A percentile compares a stretch with the other conserved stretches of the same genome.
Conservation (phyloP, 208 protist species). For the Trypanosoma conorhini region DNA sequence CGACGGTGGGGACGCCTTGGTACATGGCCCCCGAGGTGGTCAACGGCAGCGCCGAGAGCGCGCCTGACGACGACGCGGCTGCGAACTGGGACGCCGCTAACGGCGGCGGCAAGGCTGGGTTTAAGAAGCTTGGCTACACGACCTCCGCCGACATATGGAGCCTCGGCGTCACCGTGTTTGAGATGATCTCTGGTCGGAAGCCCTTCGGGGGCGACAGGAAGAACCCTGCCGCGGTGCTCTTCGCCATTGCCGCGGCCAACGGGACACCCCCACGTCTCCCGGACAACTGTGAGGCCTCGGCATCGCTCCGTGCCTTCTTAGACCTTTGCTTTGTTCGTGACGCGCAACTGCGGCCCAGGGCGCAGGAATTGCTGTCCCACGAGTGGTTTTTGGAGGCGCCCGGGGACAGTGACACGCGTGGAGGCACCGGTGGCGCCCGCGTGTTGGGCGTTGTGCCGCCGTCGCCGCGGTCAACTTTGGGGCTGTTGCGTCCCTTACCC, state of each 20-base stretch:
- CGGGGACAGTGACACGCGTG: not conserved
- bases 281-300: conserved; percentile 37
- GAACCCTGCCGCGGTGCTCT: conserved; percentile 72
- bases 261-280: conserved; percentile 58
- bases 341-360: conserved; percentile 54
- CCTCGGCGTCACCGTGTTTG: conserved; percentile 80
- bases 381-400: conserved; percentile 45
- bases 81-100: not conserved
- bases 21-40: conserved; percentile 94
- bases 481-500: not conserved
- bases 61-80: conserved; percentile 32
- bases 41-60: conserved; percentile 44
- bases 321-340: conserved; percentile 82
- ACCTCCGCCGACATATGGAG: conserved; percentile 87
- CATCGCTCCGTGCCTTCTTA: conserved; percentile 56
- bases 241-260: conserved; percentile 56
- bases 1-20: conserved; percentile 88
- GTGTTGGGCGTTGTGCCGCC: too few relatives aligned
- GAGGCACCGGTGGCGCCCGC: not conserved
- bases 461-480: not conserved
- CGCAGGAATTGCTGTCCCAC: conserved; percentile 63
- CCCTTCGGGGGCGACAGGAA: conserved; percentile 64
- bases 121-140: conserved; percentile 50
- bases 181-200: conserved; percentile 78
- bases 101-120: conserved; percentile 13